These are phyloP conservation scores for Linderniella brevidens DNA, from an alignment of 257 asterid species.

Conservation along the genomic window DNA sequence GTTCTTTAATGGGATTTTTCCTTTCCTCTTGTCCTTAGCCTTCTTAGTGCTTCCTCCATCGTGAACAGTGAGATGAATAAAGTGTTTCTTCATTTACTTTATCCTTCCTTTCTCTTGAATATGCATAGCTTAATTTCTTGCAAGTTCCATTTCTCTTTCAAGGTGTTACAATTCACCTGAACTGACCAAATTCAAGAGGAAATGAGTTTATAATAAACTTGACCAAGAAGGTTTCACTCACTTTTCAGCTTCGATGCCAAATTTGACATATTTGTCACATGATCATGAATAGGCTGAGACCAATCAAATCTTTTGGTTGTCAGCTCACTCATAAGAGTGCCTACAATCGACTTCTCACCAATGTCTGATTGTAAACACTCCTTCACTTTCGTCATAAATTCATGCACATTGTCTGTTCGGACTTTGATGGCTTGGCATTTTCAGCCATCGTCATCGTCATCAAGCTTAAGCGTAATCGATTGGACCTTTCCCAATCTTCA, in stretches of 20 bases:
- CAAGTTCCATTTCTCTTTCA: not conserved
- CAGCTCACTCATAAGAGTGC: not conserved
- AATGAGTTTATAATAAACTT: not conserved
- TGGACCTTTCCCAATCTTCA: no score
- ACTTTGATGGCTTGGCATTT: no score
- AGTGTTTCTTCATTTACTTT: not conserved
- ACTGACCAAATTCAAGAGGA: slow-evolving; percentile 1
- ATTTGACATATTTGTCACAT: not conserved
- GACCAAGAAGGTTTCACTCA: not conserved
- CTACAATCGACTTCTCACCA: not conserved
- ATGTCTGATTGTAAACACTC: not conserved
- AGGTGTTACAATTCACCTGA: not conserved
- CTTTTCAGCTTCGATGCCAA: not conserved
- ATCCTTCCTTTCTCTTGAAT: not conserved
- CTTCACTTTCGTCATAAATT: not conserved
- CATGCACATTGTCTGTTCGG: no score
- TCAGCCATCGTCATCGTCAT: no score
- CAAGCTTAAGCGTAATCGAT: no score
- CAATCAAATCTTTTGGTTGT: slow-evolving; percentile 1
- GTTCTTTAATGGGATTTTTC: not conserved
- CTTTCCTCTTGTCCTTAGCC: not conserved
- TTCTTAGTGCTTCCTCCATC: not conserved
- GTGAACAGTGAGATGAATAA: not conserved
- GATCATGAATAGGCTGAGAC: not conserved
- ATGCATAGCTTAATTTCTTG: not conserved